Conservation (phyloP, 2,329 filamentous ascomycete species). For the Ascomycota sp. region DNA sequence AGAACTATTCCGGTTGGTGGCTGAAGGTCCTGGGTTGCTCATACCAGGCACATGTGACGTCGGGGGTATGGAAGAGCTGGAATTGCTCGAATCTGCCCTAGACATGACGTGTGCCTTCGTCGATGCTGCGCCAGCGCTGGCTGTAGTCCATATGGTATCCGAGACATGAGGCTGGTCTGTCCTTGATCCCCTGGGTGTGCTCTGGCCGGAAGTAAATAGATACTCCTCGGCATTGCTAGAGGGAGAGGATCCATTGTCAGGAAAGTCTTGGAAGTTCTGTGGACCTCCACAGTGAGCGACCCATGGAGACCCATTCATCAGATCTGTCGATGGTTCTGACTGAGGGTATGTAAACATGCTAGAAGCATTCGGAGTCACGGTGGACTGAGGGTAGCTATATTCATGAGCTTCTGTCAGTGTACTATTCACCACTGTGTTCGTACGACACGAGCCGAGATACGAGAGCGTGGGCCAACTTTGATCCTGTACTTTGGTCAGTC, state of each 20-base stretch:
- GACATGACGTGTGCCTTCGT: conserved; percentile 17
- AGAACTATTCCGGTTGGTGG: conserved; percentile 19
- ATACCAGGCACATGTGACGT: conserved; percentile 26
- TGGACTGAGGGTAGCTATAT: conserved; percentile 30
- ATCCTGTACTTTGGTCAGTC: conserved; percentile 17
- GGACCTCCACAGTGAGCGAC: conserved; percentile 32
- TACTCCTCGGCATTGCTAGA: conserved; percentile 32
- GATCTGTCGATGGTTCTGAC: conserved; percentile 34
- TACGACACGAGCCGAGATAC: conserved; percentile 11
- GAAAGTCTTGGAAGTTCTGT: conserved; percentile 35
- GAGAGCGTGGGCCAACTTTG: conserved; percentile 31
- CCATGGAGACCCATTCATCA: conserved; percentile 31
- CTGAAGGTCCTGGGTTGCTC: conserved; percentile 29
- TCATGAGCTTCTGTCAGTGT: conserved; percentile 36
- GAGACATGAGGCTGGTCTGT: conserved; percentile 22
- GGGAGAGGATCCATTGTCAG: conserved; percentile 25
- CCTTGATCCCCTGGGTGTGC: conserved; percentile 26
- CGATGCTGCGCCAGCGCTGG: conserved; percentile 12
- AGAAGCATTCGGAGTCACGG: conserved; percentile 24
- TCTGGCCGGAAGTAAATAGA: conserved; percentile 30
- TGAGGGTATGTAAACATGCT: conserved; percentile 36
- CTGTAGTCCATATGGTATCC: conserved; percentile 26
- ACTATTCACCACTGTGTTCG: conserved; percentile 22
- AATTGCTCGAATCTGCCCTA: conserved; percentile 16
- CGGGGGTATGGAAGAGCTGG: conserved; percentile 24